These are phyloP conservation scores for Claviceps spartinae DNA, from an alignment of 2,329 filamentous ascomycete species.

Conservation along the genomic window DNA sequence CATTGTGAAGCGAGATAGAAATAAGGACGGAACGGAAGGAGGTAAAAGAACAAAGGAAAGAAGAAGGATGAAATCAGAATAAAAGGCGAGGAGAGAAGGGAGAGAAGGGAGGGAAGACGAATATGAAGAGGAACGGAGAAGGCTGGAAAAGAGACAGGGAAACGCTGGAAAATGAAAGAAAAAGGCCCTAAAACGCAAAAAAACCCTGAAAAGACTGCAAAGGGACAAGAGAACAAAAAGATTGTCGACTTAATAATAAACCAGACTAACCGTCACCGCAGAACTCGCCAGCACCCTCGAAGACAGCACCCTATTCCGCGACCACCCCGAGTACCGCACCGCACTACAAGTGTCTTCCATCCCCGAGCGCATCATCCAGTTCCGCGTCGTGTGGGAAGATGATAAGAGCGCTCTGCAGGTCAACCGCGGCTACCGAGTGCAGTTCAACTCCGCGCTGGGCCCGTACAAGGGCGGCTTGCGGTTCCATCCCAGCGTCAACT, in stretches of 20 bases:
- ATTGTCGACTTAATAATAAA: too few species aligned
- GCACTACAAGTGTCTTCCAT: slow-evolving; percentile 79
- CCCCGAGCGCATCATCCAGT: slow-evolving; percentile 92
- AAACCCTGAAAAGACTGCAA: too few species aligned
- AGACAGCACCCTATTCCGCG: slow-evolving; percentile 81
- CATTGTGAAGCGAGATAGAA: too few species aligned
- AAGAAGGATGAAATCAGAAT: neutral
- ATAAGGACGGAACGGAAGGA: neutral
- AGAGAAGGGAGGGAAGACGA: too few species aligned
- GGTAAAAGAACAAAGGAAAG: neutral
- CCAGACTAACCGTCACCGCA: slow-evolving; percentile 20
- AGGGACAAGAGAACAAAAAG: too few species aligned
- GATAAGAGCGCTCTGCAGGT: slow-evolving; percentile 81
- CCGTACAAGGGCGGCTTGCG: slow-evolving; percentile 97
- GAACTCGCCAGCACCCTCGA: slow-evolving; percentile 93
- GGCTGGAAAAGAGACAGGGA: too few species aligned
- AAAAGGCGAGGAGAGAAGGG: neutral
- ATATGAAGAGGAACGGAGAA: too few species aligned
- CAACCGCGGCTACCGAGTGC: slow-evolving; percentile 90
- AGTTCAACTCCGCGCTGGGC: slow-evolving; percentile 95
- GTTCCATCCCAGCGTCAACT: slow-evolving; percentile 81
- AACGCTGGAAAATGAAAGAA: too few species aligned
- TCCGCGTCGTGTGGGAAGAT: slow-evolving; percentile 94
- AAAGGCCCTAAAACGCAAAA: too few species aligned
- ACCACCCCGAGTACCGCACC: slow-evolving; percentile 88